These are phyloP conservation scores for Penicillium alfredii DNA, from an alignment of 495 filamentous ascomycete genomes.

Conservation along the genomic window DNA sequence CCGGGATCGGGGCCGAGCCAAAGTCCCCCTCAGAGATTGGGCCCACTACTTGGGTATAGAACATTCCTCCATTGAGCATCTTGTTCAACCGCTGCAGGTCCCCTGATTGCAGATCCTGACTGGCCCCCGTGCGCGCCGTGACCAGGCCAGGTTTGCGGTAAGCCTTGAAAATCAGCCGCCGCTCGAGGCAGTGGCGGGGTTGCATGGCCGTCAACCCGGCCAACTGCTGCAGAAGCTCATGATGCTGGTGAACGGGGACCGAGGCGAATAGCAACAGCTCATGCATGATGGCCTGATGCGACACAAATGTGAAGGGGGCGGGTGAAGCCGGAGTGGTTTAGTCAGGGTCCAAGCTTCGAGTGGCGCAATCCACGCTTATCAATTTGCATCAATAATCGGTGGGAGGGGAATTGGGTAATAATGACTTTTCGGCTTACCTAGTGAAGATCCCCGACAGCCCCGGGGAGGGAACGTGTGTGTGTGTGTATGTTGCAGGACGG, in stretches of 20 bases:
- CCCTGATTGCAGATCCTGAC: slow-evolving; percentile 37
- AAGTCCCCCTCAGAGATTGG: slow-evolving; percentile 33
- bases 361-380: slow-evolving; percentile 16
- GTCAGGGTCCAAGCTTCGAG: slow-evolving; percentile 22
- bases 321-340: slow-evolving; percentile 26
- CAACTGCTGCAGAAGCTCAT: slow-evolving; percentile 61
- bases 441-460: not conserved
- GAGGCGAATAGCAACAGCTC: slow-evolving; percentile 46
- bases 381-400: slow-evolving; percentile 5
- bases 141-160: slow-evolving; percentile 38
- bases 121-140: slow-evolving; percentile 36
- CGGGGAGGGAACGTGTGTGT: slow-evolving; percentile 5
- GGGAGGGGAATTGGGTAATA: slow-evolving; percentile 12
- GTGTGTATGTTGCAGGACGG: slow-evolving; percentile 2
- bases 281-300: slow-evolving; percentile 29
- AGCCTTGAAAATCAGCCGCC: slow-evolving; percentile 63
- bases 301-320: slow-evolving; percentile 9
- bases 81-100: slow-evolving; percentile 42
- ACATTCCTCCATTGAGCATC: slow-evolving; percentile 47
- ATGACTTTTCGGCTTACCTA: not conserved
- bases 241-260: slow-evolving; percentile 41
- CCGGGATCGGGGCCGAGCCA: slow-evolving; percentile 11
- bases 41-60: slow-evolving; percentile 46
- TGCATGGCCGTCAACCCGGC: slow-evolving; percentile 63
- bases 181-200: slow-evolving; percentile 52